These are phyloP conservation scores for Voacanga thouarsii DNA, from an alignment of 257 asterid genomes.

Conservation along the genomic window DNA sequence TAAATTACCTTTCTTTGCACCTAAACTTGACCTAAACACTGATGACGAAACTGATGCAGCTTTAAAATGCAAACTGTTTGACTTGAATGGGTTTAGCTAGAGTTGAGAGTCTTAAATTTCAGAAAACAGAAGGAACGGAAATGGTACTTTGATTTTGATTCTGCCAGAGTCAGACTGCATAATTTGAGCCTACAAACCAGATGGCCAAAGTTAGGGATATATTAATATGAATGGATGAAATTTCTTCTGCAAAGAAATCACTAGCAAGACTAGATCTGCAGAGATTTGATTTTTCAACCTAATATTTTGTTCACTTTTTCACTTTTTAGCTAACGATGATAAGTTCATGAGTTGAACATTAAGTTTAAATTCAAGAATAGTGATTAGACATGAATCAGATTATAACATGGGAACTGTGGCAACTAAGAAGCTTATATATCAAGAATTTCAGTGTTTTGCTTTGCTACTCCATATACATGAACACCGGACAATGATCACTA, in stretches of 20 bases:
- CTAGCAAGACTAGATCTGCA: neutral
- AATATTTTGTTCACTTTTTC: too few relatives aligned
- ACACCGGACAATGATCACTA: neutral
- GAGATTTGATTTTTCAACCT: neutral
- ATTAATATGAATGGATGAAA: too few relatives aligned
- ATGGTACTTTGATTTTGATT: constrained; percentile 15
- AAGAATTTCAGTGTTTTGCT: too few relatives aligned
- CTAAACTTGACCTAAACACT: too few relatives aligned
- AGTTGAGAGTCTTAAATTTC: constrained; percentile 26
- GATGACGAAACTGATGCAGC: too few relatives aligned
- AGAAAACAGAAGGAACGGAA: neutral
- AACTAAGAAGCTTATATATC: neutral
- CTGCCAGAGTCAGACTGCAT: too few relatives aligned
- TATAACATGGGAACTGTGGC: neutral
- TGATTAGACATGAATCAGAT: too few relatives aligned
- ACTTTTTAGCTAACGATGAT: neutral
- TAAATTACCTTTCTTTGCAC: too few relatives aligned
- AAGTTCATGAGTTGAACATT: neutral
- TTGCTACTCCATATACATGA: too few relatives aligned
- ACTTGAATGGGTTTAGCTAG: constrained; percentile 69
- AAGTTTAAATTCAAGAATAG: too few relatives aligned
- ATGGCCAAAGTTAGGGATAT: constrained; percentile 10
- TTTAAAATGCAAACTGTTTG: constrained; percentile 63
- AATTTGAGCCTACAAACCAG: constrained; percentile 5
- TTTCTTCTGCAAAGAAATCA: constrained; percentile 11